Evolutionary conservation across 2,329 filamentous ascomycete genomes (phyloP), one percentile per base, ranked within the genome.

Genomic region (Nothopassalora personata): DNA sequence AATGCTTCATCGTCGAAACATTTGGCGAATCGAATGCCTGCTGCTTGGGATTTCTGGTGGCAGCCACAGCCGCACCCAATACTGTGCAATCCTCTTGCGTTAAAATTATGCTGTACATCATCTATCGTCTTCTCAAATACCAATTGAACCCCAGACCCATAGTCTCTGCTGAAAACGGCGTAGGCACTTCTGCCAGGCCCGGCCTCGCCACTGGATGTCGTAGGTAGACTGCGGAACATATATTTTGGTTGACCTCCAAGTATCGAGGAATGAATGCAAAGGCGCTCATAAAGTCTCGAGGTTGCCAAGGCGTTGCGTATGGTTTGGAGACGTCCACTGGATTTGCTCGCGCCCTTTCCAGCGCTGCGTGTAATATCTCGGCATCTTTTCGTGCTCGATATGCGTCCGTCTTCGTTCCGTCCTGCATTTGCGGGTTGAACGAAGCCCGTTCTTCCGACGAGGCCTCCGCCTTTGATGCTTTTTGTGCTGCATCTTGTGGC

Each of bases 261-360:
- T 97, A 99, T 56, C 89, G 81, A 10, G 94, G 94, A 66, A 99
- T 91, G 75, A 96, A 97, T 27, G 92, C 91, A 75, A 99, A 99
- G 0, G 92, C 86, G 54, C 84, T 82, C 89, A 99, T 95, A 76
- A 84, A 97, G 54, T 88, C 83, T 57, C 91, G 83, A 11, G 94
- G 94, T 64, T 82, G 78, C 94, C 94, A 99, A 11, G 94, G 94
- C 1, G 92, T 97, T 4, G 83, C 83, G 73, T 99, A 99, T 3
- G 94, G 90, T 76, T 96, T 96, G 58, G 75, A 77, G 28, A 77
- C 74, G 74, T 97, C 90, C 60, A 87, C 76, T 0, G 90, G 88
- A 76, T 97, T 96, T 72, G 91, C 84, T 58, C 81, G 79, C 70
- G 89, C 83, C 66, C 83, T 78, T 56, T 79, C 76, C 28, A 94